phyloP scores from a whole-genome alignment of 805 yeast species.

The Limtongozyma cylindracea region DNA sequence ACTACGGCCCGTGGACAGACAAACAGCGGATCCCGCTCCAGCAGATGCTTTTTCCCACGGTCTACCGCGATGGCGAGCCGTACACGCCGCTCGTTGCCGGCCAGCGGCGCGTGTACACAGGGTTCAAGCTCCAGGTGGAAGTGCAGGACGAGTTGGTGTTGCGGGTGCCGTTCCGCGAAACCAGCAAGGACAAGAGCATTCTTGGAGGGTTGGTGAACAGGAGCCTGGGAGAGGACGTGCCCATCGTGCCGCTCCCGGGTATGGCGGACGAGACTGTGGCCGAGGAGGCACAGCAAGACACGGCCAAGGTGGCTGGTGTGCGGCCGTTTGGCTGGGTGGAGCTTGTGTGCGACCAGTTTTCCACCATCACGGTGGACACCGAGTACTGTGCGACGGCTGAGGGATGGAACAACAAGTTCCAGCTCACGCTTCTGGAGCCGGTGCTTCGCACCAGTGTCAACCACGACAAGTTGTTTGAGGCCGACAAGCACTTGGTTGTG shows the following conservation, averaged over 20 bases:
- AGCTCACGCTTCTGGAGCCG: constrained; percentile 19
- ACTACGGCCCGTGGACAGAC: constrained; percentile 94
- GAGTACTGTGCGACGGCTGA: constrained; percentile 26
- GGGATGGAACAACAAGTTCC: constrained; percentile 23
- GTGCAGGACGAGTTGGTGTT: constrained; percentile 41
- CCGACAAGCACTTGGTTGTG: constrained; percentile 27
- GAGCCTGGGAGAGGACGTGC: too few relatives aligned
- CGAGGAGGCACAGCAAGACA: background rate
- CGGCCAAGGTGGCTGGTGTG: too few relatives aligned
- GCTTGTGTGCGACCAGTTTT: constrained; percentile 25
- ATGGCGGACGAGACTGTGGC: constrained; percentile 1
- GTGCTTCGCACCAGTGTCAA: constrained; percentile 69
- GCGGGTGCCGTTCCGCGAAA: constrained; percentile 66
- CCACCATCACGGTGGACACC: constrained; percentile 18
- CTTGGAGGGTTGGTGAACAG: too few relatives aligned
- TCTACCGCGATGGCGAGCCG: constrained; percentile 24
- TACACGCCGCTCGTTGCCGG: constrained; percentile 16
- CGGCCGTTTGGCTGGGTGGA: constrained; percentile 85
- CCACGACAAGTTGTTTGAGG: constrained; percentile 53
- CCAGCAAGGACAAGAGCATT: constrained; percentile 37
- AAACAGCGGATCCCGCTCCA: constrained; percentile 51
- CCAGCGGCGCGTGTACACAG: constrained; percentile 23
- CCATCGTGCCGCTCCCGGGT: too few relatives aligned
- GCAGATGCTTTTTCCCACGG: constrained; percentile 37
- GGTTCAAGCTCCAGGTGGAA: constrained; percentile 26